Evolutionary conservation across 2,329 filamentous ascomycete species (phyloP).

Genomic region (Xylaria sp.): DNA sequence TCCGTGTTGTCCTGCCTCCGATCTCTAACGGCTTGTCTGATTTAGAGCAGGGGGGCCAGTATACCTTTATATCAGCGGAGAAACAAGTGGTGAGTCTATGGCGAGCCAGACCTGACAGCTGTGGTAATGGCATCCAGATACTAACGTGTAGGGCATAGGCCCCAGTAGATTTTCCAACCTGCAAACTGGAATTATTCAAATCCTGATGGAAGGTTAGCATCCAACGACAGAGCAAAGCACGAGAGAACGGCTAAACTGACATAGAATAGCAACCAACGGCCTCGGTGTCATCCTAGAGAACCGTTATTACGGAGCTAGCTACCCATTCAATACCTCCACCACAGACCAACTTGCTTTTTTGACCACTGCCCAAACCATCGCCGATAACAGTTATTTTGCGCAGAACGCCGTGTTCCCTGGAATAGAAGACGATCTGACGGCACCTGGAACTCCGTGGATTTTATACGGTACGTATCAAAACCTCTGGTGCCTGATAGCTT

Average conservation of each 20-base stretch:
- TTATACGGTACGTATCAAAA: no score
- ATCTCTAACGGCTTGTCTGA: conserved; percentile 19
- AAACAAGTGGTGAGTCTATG: conserved; percentile 36
- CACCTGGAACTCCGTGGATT: conserved; percentile 49
- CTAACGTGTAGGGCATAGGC: conserved; percentile 6
- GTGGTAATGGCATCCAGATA: neutral
- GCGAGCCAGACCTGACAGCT: neutral
- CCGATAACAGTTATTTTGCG: conserved; percentile 58
- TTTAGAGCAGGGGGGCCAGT: conserved; percentile 50
- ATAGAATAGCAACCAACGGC: conserved; percentile 50
- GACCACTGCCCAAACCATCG: conserved; percentile 58
- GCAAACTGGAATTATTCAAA: conserved; percentile 52
- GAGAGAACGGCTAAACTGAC: neutral
- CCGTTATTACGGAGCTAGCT: conserved; percentile 56
- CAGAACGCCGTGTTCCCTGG: conserved; percentile 53
- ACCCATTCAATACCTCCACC: conserved; percentile 52
- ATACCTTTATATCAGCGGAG: conserved; percentile 42
- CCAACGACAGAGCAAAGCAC: neutral
- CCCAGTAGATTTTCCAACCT: conserved; percentile 38
- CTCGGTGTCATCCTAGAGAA: conserved; percentile 61
- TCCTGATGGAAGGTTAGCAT: conserved; percentile 52
- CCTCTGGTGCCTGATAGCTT: no score
- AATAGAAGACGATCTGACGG: conserved; percentile 48
- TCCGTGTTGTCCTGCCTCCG: conserved; percentile 2
- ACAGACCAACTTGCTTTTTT: conserved; percentile 56